Evolutionary conservation across 768 basidiomycete species (phyloP).

Genomic region (Macrocybe gigantea): DNA sequence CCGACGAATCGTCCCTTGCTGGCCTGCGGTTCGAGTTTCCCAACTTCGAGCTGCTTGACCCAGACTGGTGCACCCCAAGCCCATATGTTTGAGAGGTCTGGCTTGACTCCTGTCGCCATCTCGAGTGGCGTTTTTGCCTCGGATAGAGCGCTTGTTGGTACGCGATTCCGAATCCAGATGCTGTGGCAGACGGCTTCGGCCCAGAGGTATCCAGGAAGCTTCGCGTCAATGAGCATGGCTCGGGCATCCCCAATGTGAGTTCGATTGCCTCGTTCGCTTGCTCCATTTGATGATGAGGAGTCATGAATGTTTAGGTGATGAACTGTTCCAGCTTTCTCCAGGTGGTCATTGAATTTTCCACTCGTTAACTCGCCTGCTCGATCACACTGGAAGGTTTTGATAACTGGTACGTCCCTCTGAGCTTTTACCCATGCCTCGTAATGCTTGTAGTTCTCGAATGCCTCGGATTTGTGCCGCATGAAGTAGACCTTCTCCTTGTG

Average conservation of each 20-base stretch:
- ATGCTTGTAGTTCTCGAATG: slow-evolving; percentile 12
- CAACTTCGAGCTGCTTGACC: no score
- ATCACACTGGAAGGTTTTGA: slow-evolving; percentile 22
- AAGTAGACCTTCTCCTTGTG: slow-evolving; percentile 17
- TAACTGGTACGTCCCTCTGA: slow-evolving; percentile 8
- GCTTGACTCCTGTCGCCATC: slow-evolving; percentile 12
- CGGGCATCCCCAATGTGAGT: slow-evolving; percentile 13
- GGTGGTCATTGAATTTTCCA: slow-evolving; percentile 16
- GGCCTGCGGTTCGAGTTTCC: no score
- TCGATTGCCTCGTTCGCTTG: slow-evolving; percentile 20
- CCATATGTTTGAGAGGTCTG: slow-evolving; percentile 15
- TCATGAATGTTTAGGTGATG: slow-evolving; percentile 26
- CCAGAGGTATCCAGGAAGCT: slow-evolving; percentile 16
- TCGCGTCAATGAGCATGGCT: slow-evolving; percentile 15
- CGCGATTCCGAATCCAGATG: slow-evolving; percentile 14
- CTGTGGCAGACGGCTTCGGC: slow-evolving; percentile 15
- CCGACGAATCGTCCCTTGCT: slow-evolving; percentile 18
- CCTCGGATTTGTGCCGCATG: slow-evolving; percentile 13
- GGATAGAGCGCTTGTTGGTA: slow-evolving; percentile 18
- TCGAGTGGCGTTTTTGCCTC: slow-evolving; percentile 14
- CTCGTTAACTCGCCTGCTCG: slow-evolving; percentile 25
- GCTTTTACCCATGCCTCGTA: slow-evolving; percentile 7
- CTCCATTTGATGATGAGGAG: slow-evolving; percentile 25
- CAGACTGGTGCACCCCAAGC: no score
- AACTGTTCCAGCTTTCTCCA: slow-evolving; percentile 18